These are phyloP conservation scores for Furcasterigmium sp. DNA, from an alignment of 2,329 filamentous ascomycete genomes.

Conservation along the genomic window DNA sequence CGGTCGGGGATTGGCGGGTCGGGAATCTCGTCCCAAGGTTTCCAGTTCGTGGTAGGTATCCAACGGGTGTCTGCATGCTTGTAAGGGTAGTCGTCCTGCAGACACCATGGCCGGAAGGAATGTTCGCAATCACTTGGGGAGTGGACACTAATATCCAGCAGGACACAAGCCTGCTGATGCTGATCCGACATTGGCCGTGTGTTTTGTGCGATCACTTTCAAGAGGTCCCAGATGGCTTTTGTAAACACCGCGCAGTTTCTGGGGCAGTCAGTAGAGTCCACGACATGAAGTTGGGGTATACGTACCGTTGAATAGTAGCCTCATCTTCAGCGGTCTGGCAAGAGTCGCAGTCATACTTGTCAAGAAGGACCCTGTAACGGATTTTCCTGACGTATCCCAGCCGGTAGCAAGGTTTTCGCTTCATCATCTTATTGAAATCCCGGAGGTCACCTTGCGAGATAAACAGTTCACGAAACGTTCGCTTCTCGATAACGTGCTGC, in stretches of 20 bases:
- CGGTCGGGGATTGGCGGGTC: neutral
- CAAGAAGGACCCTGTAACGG: neutral
- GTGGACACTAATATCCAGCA: neutral
- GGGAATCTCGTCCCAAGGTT: neutral
- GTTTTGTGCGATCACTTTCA: neutral
- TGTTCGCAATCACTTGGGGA: neutral
- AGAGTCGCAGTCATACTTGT: neutral
- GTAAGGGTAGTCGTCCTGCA: neutral
- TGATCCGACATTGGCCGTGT: neutral
- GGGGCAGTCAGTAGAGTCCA: neutral
- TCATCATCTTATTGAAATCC: neutral
- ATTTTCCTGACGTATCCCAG: neutral
- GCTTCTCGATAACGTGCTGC: neutral
- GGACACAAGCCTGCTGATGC: neutral
- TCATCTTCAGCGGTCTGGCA: neutral
- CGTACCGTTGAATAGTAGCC: neutral
- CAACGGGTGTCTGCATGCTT: neutral
- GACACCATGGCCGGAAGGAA: neutral
- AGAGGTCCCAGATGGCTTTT: neutral
- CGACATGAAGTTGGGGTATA: neutral
- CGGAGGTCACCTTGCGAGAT: neutral
- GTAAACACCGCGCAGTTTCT: neutral
- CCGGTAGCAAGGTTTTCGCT: neutral
- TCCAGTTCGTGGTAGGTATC: neutral
- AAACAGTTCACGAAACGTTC: neutral